phyloP scores from a whole-genome alignment of 768 basidiomycete species.

The Xerocomellus intermedius region DNA sequence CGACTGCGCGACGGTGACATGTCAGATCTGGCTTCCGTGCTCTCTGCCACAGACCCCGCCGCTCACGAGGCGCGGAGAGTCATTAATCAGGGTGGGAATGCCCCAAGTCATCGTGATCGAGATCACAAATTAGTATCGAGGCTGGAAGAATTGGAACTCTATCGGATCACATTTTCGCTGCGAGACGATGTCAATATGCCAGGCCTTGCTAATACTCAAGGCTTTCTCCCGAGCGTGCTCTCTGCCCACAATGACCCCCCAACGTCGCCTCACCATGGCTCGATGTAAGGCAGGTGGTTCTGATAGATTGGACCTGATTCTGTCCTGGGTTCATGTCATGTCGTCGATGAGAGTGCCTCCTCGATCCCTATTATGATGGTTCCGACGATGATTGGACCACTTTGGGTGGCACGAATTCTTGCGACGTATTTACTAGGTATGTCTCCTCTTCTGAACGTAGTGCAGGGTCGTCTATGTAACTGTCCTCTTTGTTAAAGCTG shows the following conservation, averaged over 20 bases:
- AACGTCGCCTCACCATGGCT: neutral
- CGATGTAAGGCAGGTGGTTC: neutral
- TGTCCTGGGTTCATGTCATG: too few relatives aligned
- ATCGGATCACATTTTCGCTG: neutral
- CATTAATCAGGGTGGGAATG: neutral
- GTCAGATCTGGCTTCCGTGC: neutral
- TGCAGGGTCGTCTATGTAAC: too few relatives aligned
- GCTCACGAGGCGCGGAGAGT: neutral
- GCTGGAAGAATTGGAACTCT: neutral
- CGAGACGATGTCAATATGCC: neutral
- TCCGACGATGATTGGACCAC: too few relatives aligned
- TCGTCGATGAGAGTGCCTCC: too few relatives aligned
- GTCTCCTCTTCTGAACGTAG: too few relatives aligned
- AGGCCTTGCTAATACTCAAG: neutral
- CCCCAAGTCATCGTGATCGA: neutral
- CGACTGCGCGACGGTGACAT: neutral
- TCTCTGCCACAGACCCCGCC: neutral
- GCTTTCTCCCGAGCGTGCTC: neutral
- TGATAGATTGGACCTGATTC: too few relatives aligned
- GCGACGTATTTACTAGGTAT: too few relatives aligned
- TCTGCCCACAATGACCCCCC: neutral
- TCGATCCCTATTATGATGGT: too few relatives aligned
- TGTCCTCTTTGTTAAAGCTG: too few relatives aligned
- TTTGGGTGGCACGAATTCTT: too few relatives aligned
- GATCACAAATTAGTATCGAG: neutral